phyloP scores from a whole-genome alignment of 192 early-diverging fungal species.

The Phlyctochytrium bullatum region DNA sequence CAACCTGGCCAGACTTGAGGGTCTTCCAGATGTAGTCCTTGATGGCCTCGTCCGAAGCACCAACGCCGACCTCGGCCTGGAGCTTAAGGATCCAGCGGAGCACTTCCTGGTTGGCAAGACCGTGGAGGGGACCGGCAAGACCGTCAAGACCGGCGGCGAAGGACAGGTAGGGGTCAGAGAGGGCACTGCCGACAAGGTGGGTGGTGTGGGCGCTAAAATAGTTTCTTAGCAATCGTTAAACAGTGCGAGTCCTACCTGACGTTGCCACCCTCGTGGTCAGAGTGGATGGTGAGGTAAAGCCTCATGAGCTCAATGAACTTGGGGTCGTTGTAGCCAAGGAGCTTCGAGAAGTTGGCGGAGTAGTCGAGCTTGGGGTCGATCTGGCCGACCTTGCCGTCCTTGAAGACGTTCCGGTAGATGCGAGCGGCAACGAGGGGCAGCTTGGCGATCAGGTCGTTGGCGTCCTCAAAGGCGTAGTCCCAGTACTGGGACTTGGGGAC shows the following conservation, averaged over 20 bases:
- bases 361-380: constrained; percentile 90
- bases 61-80: constrained; percentile 80
- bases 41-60: constrained; percentile 89
- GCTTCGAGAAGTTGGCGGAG: constrained; percentile 90
- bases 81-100: constrained; percentile 96
- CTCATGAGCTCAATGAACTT: constrained; percentile 97
- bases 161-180: constrained; percentile 98
- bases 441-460: constrained; percentile 98
- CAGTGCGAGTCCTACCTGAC: constrained; percentile 56
- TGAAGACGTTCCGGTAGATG: constrained; percentile 99
- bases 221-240: constrained; percentile 6
- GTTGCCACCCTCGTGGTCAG: constrained; percentile 99
- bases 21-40: constrained; percentile 96
- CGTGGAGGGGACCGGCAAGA: constrained; percentile 98
- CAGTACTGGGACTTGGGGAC: constrained; percentile 96
- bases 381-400: constrained; percentile 88
- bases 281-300: constrained; percentile 99
- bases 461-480: constrained; percentile 94
- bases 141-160: constrained; percentile 97
- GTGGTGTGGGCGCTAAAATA: constrained; percentile 83
- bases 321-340: constrained; percentile 87
- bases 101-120: constrained; percentile 99
- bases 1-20: constrained; percentile 92
- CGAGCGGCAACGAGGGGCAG: constrained; percentile 93
- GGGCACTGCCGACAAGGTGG: constrained; percentile 92